Evolutionary conservation across 768 basidiomycete species (phyloP).

Genomic region (Podaxis sp.): DNA sequence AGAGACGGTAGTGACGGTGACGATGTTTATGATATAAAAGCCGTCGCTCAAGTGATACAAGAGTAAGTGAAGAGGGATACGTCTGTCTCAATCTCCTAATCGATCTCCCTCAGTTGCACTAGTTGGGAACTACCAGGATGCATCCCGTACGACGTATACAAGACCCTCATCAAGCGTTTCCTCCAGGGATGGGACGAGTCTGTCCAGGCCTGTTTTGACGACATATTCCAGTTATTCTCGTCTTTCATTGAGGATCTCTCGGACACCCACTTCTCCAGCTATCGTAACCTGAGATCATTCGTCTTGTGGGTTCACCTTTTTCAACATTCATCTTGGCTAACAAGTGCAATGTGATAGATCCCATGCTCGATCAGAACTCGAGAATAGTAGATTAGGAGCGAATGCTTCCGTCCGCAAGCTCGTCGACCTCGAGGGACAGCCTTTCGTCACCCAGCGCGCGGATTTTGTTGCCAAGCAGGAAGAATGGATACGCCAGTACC

Average conservation of each 20-base stretch:
- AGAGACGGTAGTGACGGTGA: neutral
- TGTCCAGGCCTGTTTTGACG: constrained; percentile 13
- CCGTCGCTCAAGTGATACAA: constrained; percentile 8
- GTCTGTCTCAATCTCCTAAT: neutral
- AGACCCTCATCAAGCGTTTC: constrained; percentile 16
- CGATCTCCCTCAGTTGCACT: constrained; percentile 1
- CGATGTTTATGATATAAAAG: constrained; percentile 3
- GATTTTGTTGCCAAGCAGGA: constrained; percentile 20
- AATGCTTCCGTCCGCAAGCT: constrained; percentile 28
- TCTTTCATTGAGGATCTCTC: constrained; percentile 11
- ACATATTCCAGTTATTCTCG: neutral
- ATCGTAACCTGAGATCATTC: constrained; percentile 8
- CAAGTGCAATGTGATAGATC: neutral
- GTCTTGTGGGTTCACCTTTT: constrained; percentile 13
- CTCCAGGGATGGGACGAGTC: constrained; percentile 17
- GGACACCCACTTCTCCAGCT: constrained; percentile 12
- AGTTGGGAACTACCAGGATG: constrained; percentile 18
- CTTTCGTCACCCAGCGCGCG: constrained; percentile 35
- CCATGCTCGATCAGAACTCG: neutral
- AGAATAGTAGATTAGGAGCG: neutral
- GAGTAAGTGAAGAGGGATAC: neutral
- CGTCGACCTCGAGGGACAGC: constrained; percentile 37
- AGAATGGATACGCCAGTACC: constrained; percentile 22
- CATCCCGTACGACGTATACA: constrained; percentile 17
- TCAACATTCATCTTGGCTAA: neutral